These are phyloP conservation scores for Stemphylium lycopersici DNA, from an alignment of 2,329 filamentous ascomycete species.

Conservation along the genomic window DNA sequence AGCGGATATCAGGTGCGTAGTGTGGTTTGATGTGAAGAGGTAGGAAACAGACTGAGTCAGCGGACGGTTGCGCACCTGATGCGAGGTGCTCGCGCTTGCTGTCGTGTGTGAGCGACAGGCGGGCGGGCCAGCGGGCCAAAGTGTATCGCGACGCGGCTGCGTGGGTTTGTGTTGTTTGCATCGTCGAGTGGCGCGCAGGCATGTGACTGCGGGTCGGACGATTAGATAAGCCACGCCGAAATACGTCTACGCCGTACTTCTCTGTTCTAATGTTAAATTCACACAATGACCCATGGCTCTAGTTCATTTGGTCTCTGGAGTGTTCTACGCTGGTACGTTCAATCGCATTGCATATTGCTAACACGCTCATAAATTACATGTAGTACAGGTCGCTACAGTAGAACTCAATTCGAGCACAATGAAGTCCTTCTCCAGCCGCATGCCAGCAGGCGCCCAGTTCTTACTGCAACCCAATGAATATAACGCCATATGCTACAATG, in stretches of 20 bases:
- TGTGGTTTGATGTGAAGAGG: constrained; percentile 14
- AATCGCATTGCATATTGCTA: neutral
- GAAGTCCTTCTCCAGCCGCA: neutral
- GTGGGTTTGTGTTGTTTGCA: constrained; percentile 44
- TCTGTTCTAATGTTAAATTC: too few species aligned
- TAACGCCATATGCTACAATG: neutral
- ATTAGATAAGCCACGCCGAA: constrained; percentile 17
- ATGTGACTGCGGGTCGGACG: constrained; percentile 12
- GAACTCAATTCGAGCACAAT: neutral
- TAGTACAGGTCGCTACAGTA: neutral
- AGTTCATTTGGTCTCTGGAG: too few species aligned
- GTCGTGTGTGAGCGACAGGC: constrained; percentile 28
- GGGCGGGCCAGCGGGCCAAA: constrained; percentile 26
- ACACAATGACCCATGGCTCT: too few species aligned
- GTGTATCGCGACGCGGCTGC: constrained; percentile 14
- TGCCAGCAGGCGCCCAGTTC: neutral
- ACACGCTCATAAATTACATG: neutral
- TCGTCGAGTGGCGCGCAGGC: constrained; percentile 4
- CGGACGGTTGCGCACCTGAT: constrained; percentile 31
- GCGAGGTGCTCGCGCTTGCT: constrained; percentile 38
- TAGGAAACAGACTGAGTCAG: constrained; percentile 11
- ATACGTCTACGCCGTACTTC: neutral
- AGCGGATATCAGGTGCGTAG: constrained; percentile 6
- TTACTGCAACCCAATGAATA: neutral
- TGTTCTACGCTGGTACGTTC: neutral